Evolutionary conservation across 225 moss, liverwort and hornwort genomes (phyloP).

Genomic region (Polytrichum commune): DNA sequence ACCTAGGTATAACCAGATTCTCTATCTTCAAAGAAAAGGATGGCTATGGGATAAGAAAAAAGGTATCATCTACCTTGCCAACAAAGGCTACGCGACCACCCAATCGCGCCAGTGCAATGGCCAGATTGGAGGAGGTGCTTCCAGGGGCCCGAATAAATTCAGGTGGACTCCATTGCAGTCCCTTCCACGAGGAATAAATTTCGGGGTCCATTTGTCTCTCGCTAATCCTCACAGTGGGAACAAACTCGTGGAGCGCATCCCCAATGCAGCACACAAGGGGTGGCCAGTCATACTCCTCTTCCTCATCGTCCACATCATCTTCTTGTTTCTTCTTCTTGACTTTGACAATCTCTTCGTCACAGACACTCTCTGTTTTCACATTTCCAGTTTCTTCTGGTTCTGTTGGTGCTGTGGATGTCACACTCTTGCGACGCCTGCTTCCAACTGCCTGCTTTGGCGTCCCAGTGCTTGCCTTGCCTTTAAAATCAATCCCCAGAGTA

Average conservation of each 20-base stretch:
- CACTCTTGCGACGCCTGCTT: neutral
- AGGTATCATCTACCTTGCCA: constrained; percentile 46
- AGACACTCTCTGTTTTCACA: no score
- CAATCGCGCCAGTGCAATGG: constrained; percentile 80
- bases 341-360: neutral
- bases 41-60: neutral
- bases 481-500: neutral
- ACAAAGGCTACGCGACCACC: constrained; percentile 85
- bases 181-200: constrained; percentile 95
- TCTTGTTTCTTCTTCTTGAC: constrained; percentile 14
- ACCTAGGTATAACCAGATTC: no score
- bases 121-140: constrained; percentile 78
- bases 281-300: constrained; percentile 76
- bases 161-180: constrained; percentile 93
- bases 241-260: constrained; percentile 81
- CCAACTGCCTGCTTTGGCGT: neutral
- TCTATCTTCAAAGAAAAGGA: no score
- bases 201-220: constrained; percentile 77
- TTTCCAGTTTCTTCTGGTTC: neutral
- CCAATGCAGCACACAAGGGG: constrained; percentile 95
- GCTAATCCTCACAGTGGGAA: constrained; percentile 74
- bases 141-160: constrained; percentile 88
- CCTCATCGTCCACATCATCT: constrained; percentile 28
- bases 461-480: neutral
- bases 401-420: neutral